Percentiles rank a stretch among this genome's conserved stretches.
Evolutionary conservation across 441 rosid genomes (phyloP).

Genomic region (Metrosideros polymorpha): DNA sequence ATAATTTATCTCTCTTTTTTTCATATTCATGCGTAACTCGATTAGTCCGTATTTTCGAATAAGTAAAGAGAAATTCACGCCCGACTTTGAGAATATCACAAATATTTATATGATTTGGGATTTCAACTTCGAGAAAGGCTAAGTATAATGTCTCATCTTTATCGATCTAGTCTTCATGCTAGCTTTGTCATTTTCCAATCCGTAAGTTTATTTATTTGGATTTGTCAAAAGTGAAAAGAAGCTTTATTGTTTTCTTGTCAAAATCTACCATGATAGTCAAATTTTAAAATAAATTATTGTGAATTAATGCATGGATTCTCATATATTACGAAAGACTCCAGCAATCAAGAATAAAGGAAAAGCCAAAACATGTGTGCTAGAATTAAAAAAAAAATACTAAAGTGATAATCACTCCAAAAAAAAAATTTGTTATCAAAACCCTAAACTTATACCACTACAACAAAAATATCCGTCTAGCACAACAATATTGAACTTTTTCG

Average conservation of each 20-base stretch:
- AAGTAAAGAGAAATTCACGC: rapidly evolving
- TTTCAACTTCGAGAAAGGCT: not conserved
- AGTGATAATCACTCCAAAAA: not conserved
- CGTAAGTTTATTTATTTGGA: not conserved
- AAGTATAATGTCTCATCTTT: not conserved
- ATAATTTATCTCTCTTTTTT: no score
- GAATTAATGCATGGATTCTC: not conserved
- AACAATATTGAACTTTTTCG: no score
- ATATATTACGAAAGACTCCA: not conserved
- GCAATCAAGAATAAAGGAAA: not conserved
- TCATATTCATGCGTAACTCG: no score
- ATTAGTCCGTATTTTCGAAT: rapidly evolving
- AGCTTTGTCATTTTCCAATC: rapidly evolving
- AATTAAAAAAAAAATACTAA: not conserved
- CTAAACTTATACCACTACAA: not conserved
- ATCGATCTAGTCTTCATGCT: not conserved
- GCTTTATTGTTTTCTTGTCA: not conserved
- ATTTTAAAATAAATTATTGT: not conserved
- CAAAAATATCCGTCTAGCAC: not conserved
- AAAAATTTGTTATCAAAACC: no score
- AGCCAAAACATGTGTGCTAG: not conserved
- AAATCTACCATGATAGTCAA: not conserved
- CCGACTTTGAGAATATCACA: rapidly evolving
- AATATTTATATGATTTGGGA: not conserved
- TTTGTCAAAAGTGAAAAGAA: not conserved